Evolutionary conservation across 2,329 filamentous ascomycete species (phyloP), one percentile per base, ranked within the genome.

Genomic region (Tolypocladium pustulatum): DNA sequence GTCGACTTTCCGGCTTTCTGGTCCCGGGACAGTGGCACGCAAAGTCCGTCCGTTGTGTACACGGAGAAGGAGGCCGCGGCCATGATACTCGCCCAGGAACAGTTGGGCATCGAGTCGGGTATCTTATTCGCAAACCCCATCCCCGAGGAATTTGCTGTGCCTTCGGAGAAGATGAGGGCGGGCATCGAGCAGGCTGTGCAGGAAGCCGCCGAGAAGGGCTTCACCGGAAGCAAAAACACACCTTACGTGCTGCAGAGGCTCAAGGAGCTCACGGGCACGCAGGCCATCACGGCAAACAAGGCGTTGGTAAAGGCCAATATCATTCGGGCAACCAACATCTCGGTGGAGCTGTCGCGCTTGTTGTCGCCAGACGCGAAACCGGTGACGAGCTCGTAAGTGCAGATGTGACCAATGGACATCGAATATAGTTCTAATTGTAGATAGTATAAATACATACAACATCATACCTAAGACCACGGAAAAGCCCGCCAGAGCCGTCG

Each of bases 1-100:
- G 82, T 97, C 46, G 88, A 96, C 66, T 94, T 97, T 67, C 94
- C 94, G 1, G 91, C 90, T 0, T 99, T 99, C 72, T 99, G 90
- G 82, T 90, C 89, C 0, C 80, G 93, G 46, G 90, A 97, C 49
- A 97, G 92, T 71, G 90, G 91, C 15, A 76, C 88, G 57, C 85
- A 79, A 71, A 96, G 91, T 68, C 93, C 93, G 0, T 82, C 84
- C 27, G 83, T 89, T 1, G 82, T 97, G 49, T 75, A 85, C 57
- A 81, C 87, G 63, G 90, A 95, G 69, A 79, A 79, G 58, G 89
- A 97, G 69, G 94, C 94, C 38, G 94, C 94, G 0, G 86, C 88
- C n/a, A 90, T 97, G 59, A 89, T 96, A 59, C 79, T 89, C 64
- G 89, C 91, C 0, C 90, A 96, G 74, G 82, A 87, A 65, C 78